Conservation (phyloP, 2,329 filamentous ascomycete genomes). For the Penicillium rolfsii region DNA sequence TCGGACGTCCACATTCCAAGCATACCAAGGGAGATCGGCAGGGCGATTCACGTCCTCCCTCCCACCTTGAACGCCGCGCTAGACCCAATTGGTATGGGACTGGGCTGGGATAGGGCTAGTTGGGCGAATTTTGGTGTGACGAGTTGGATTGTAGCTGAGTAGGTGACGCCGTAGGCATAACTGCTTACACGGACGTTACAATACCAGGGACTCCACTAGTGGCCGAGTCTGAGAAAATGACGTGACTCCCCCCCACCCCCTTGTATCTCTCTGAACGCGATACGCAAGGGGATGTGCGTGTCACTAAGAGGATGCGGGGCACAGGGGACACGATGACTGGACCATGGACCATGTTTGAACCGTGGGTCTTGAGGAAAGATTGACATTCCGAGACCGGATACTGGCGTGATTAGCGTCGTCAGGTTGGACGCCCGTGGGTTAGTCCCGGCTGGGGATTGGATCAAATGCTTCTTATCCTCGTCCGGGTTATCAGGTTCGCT, state of each 20-base stretch:
- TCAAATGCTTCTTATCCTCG: constrained; percentile 8
- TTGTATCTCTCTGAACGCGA: neutral
- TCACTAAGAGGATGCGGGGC: constrained; percentile 14
- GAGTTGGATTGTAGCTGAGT: too few relatives aligned
- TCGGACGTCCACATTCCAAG: neutral
- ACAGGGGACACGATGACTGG: constrained; percentile 6
- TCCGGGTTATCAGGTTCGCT: neutral
- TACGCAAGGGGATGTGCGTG: constrained; percentile 25
- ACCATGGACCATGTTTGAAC: constrained; percentile 12
- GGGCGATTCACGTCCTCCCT: constrained; percentile 4
- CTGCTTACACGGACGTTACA: neutral
- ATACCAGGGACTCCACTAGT: neutral
- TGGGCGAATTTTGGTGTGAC: neutral
- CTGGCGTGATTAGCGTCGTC: constrained; percentile 25
- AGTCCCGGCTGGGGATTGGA: constrained; percentile 15
- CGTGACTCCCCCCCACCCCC: constrained; percentile 13
- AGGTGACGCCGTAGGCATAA: too few relatives aligned
- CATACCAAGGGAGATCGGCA: constrained; percentile 17
- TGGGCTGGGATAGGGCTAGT: neutral
- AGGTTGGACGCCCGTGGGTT: constrained; percentile 22
- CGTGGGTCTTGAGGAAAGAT: constrained; percentile 23
- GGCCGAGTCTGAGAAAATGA: constrained; percentile 20
- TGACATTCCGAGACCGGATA: constrained; percentile 28
- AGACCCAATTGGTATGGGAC: neutral
- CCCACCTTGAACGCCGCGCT: neutral